Evolutionary conservation across 1,139 yeast species (phyloP).

Genomic region (Nadsonia starkeyi-henricii): DNA sequence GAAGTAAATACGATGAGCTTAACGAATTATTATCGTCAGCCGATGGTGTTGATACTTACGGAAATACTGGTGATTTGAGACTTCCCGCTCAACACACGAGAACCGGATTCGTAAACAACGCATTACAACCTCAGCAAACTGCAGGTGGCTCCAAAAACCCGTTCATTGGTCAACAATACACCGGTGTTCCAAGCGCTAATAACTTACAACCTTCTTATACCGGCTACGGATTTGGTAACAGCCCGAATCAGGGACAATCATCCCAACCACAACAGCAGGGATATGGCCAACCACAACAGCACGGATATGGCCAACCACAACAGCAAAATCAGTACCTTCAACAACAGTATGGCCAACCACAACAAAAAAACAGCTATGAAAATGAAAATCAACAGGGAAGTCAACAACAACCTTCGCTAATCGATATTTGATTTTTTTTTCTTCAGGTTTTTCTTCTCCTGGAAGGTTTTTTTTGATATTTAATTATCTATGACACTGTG

Average conservation of each 20-base stretch:
- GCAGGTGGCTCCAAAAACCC: conserved; percentile 45
- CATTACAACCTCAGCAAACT: conserved; percentile 28
- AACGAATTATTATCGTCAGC: conserved; percentile 72
- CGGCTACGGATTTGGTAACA: conserved; percentile 89
- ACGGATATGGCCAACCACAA: conserved; percentile 13
- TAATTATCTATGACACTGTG: no score
- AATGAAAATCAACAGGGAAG: neutral
- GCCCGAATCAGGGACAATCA: conserved; percentile 25
- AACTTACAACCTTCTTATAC: conserved; percentile 55
- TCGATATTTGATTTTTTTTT: neutral
- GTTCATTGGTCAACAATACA: conserved; percentile 58
- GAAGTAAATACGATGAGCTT: conserved; percentile 35
- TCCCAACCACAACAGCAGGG: conserved; percentile 16
- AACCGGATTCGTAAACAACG: conserved; percentile 66
- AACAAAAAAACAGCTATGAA: neutral
- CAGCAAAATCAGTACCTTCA: conserved; percentile 6
- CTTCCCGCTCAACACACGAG: conserved; percentile 89
- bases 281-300: conserved; percentile 15
- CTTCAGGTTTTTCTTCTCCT: no score
- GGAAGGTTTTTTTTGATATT: no score
- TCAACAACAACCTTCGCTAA: neutral
- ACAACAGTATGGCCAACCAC: conserved; percentile 12
- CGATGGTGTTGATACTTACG: conserved; percentile 89
- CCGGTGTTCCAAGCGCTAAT: conserved; percentile 54
- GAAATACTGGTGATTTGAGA: conserved; percentile 81